A percentile compares a stretch with the other conserved stretches of the same genome.
These are phyloP conservation scores for Cryptococcus hybrid DNA, from an alignment of 1,284 basidiomycete genomes.

Conservation along the genomic window DNA sequence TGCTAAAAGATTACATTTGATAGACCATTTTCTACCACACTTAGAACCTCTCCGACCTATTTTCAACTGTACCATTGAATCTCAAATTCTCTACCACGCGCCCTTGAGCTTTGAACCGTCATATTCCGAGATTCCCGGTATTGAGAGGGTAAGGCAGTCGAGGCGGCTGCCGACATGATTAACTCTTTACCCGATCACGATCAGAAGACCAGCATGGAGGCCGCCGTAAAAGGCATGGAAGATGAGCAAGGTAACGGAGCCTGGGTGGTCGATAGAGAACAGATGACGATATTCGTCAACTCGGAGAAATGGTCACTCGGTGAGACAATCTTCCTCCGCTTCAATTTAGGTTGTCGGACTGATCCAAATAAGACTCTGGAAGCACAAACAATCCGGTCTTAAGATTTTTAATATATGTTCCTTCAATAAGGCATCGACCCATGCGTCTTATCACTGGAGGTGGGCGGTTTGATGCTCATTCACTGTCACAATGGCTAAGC, in stretches of 20 bases:
- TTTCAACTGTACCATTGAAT: constrained; percentile 91
- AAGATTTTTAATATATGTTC: constrained; percentile 89
- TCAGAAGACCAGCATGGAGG: background rate
- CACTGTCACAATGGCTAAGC: background rate
- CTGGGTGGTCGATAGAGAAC: constrained; percentile 69
- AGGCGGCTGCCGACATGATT: constrained; percentile 1
- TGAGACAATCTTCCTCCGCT: constrained; percentile 47
- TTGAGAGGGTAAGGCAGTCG: constrained; percentile 9
- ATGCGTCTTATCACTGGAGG: constrained; percentile 62
- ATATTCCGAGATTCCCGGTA: constrained; percentile 15
- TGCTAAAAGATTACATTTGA: background rate
- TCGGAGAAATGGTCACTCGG: constrained; percentile 93
- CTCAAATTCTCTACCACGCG: constrained; percentile 88
- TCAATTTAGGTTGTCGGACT: background rate
- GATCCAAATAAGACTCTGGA: constrained; percentile 38
- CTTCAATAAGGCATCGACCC: constrained; percentile 66
- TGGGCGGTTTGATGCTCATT: constrained; percentile 36
- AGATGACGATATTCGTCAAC: constrained; percentile 88
- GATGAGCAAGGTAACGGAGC: constrained; percentile 34
- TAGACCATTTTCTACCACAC: constrained; percentile 69
- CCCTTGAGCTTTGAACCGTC: constrained; percentile 67
- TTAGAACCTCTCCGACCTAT: constrained; percentile 62
- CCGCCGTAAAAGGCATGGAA: constrained; percentile 8
- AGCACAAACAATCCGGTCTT: constrained; percentile 84
- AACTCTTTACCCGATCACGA: too few relatives aligned